Evolutionary conservation across 176 grass and related monocot species (phyloP).

Genomic region (Oryza meyeriana): DNA sequence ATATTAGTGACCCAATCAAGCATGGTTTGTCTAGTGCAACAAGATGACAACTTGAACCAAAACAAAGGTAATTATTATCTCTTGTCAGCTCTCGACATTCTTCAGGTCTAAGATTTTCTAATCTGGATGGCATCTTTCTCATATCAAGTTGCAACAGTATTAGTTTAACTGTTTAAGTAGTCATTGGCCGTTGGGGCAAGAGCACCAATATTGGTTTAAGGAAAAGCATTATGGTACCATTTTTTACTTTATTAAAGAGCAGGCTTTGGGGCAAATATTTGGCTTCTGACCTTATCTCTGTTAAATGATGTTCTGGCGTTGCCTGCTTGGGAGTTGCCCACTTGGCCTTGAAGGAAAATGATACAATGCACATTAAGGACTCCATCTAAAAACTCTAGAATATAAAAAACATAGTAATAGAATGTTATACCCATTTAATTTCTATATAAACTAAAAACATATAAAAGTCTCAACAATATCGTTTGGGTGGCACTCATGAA

Average conservation of each 20-base stretch:
- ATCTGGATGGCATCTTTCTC: slow-evolving; percentile 1
- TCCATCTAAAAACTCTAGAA: too few relatives aligned
- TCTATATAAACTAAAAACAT: too few relatives aligned
- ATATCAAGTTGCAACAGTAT: neutral
- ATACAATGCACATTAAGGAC: too few relatives aligned
- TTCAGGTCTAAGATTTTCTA: neutral
- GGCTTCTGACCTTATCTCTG: neutral
- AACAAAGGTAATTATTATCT: neutral
- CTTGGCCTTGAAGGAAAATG: too few relatives aligned
- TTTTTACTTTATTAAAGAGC: neutral
- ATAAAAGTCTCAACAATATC: too few relatives aligned
- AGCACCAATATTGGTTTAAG: neutral
- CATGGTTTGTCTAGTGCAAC: neutral
- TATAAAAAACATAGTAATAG: too few relatives aligned
- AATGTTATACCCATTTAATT: too few relatives aligned
- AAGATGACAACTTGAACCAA: neutral
- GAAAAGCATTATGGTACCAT: neutral
- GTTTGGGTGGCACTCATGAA: too few relatives aligned
- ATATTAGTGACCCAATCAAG: neutral
- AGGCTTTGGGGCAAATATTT: neutral
- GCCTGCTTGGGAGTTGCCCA: too few relatives aligned
- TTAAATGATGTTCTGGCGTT: neutral
- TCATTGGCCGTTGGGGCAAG: neutral
- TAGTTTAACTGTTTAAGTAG: slow-evolving; percentile 7
- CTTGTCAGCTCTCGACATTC: slow-evolving; percentile 34